Base-by-base conservation (phyloP, 2,329 filamentous ascomycete species). In the Trichoderma oligosporum region DNA sequence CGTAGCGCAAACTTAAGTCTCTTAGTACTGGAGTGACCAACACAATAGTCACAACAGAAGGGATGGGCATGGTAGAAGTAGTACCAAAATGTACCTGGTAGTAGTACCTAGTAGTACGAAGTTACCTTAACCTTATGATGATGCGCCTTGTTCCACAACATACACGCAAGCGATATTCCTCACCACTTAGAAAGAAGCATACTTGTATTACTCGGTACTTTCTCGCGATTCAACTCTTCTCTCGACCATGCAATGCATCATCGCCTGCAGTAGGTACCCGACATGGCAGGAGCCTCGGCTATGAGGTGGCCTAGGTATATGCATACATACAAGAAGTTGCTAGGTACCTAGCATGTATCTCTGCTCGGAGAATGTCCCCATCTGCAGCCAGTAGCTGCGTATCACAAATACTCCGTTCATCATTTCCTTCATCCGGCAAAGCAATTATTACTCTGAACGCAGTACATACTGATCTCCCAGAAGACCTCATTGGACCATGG, bases 131-230 rank as follows among this genome's bases (percentile, higher is more conserved):
- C n/a, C n/a, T n/a, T 45, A 44, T 45, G 51, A 39, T 22, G 41
- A 46, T 46, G 51, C 51, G 51, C 51, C 51, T n/a, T 39, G 51
- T 55, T 55, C 31, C 51, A 46, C 51, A 46, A 24, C 51, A 46
- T 55, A 41, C 41, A 45, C 42, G 51, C 51, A 55, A 46, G 39
- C 51, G 41, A 46, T 46, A 38, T 46, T 55, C 51, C 20, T 55
- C 51, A 55, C 51, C 51, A 46, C 25, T 52, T 35, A 49, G 31
- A 7, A 41, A n/a, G 22, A 38, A 27, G 33, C 33, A 49, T 27
- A n/a, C 45, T n/a, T n/a, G n/a, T n/a, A n/a, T n/a, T n/a, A n/a
- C n/a, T n/a, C n/a, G n/a, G n/a, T n/a, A n/a, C 29, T 29, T 11
- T 51, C 33, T 54, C 51, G 39, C 51, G 27, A 54, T 31, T 18